Evolutionary conservation across 352 stramenopile genomes (phyloP).

Genomic region (Elongisporangium prolatum): DNA sequence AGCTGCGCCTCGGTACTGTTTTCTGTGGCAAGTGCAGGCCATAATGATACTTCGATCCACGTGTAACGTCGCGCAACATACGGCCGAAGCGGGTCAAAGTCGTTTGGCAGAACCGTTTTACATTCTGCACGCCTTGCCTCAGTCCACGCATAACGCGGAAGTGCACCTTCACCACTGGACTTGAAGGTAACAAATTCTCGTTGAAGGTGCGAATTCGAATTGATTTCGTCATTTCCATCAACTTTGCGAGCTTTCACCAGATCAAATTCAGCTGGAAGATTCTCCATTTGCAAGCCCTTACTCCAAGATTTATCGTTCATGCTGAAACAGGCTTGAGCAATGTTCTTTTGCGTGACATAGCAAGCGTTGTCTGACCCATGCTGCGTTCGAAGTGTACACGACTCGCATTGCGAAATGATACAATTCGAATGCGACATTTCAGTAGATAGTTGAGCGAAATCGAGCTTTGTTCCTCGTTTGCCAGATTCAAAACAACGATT

Average conservation of each 20-base stretch:
- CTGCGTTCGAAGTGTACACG: neutral
- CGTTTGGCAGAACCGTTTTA: constrained; percentile 35
- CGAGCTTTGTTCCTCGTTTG: neutral
- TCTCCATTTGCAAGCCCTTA: constrained; percentile 10
- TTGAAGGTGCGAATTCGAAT: neutral
- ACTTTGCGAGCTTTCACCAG: constrained; percentile 22
- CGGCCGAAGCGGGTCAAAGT: constrained; percentile 35
- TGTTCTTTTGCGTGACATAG: neutral
- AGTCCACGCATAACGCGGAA: constrained; percentile 27
- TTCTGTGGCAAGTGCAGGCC: constrained; percentile 32
- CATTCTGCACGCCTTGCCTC: constrained; percentile 26
- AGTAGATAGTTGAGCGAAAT: neutral
- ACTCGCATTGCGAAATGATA: neutral
- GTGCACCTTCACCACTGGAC: neutral
- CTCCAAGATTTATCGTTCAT: constrained; percentile 26
- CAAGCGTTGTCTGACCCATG: neutral
- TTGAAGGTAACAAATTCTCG: constrained; percentile 1
- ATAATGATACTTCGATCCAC: constrained; percentile 49
- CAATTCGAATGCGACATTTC: neutral
- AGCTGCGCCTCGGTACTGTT: constrained; percentile 30
- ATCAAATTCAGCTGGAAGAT: constrained; percentile 41
- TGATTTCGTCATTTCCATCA: neutral
- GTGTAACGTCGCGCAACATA: constrained; percentile 37
- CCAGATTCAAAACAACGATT: neutral
- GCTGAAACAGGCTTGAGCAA: constrained; percentile 10